Percentiles rank a stretch among this genome's conserved stretches.
Evolutionary conservation across 768 basidiomycete species (phyloP).

Genomic region (Russula emetica): DNA sequence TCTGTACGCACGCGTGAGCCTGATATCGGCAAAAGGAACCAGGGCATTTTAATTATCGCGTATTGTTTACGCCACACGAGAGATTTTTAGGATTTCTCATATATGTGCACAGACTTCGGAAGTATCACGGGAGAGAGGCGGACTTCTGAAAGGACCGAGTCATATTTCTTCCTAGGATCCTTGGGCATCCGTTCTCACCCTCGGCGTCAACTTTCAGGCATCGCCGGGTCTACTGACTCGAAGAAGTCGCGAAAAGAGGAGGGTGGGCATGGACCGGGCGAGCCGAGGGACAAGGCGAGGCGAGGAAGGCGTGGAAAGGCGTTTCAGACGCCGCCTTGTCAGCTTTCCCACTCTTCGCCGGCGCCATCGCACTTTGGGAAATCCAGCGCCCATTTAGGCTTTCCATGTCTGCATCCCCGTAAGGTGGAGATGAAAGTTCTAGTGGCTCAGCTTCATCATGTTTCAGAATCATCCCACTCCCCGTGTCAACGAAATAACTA

Average conservation of each 20-base stretch:
- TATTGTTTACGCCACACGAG: neutral
- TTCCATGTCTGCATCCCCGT: conserved; percentile 25
- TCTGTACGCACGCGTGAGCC: neutral
- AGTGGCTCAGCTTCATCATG: conserved; percentile 26
- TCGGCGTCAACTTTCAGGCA: conserved; percentile 3
- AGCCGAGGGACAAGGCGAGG: conserved; percentile 4
- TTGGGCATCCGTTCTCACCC: conserved; percentile 1
- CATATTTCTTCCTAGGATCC: conserved; percentile 2
- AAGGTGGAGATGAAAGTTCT: conserved; percentile 25
- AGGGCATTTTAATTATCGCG: neutral
- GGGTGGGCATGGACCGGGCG: neutral
- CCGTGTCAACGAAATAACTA: conserved; percentile 19
- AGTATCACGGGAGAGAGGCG: conserved; percentile 8
- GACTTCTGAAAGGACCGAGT: neutral
- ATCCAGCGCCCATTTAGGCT: conserved; percentile 27
- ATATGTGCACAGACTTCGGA: conserved; percentile 8
- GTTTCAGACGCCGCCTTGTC: conserved; percentile 17
- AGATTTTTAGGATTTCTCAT: neutral
- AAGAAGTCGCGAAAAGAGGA: neutral
- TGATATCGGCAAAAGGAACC: conserved; percentile 5
- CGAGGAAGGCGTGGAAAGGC: neutral
- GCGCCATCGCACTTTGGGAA: conserved; percentile 23
- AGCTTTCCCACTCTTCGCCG: conserved; percentile 15
- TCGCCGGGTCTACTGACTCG: neutral
- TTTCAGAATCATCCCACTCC: conserved; percentile 25